These are phyloP conservation scores for Solanum hybrid DNA, from an alignment of 305 asterid genomes.

Conservation along the genomic window DNA sequence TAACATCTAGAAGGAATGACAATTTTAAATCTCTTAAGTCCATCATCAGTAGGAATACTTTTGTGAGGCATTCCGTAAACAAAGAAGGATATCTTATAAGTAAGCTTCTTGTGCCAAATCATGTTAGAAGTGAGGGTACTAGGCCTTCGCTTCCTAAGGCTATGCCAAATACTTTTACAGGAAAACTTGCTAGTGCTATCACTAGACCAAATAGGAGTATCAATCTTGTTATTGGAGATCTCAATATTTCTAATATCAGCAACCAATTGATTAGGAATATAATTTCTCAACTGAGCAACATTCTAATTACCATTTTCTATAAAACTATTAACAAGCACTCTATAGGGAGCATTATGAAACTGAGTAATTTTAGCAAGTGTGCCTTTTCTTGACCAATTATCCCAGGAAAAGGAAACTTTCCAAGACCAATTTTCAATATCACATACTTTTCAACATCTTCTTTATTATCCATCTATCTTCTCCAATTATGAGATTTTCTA, in stretches of 20 bases:
- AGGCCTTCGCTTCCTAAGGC: not conserved
- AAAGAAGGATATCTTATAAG: not conserved
- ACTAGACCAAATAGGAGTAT: not conserved
- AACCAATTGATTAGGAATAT: not conserved
- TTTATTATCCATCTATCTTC: not conserved
- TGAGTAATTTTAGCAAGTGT: not conserved
- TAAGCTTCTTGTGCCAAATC: not conserved
- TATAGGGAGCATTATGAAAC: not conserved
- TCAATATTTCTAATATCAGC: too few species aligned
- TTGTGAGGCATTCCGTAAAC: not conserved
- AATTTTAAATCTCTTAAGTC: not conserved
- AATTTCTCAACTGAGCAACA: not conserved
- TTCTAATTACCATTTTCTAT: not conserved
- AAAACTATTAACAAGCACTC: not conserved
- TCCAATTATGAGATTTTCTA: not conserved
- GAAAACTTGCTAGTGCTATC: not conserved
- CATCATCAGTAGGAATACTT: not conserved
- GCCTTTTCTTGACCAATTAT: not conserved
- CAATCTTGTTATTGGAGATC: not conserved
- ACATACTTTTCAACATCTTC: not conserved
- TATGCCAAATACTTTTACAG: not conserved
- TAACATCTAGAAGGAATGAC: not conserved
- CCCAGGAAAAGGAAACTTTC: not conserved
- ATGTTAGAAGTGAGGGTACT: not conserved
- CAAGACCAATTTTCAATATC: not conserved